Evolutionary conservation across 371 early-diverging fungal species (phyloP), one percentile per base, ranked within the genome.

Genomic region (Syncephalis plumigaleata): DNA sequence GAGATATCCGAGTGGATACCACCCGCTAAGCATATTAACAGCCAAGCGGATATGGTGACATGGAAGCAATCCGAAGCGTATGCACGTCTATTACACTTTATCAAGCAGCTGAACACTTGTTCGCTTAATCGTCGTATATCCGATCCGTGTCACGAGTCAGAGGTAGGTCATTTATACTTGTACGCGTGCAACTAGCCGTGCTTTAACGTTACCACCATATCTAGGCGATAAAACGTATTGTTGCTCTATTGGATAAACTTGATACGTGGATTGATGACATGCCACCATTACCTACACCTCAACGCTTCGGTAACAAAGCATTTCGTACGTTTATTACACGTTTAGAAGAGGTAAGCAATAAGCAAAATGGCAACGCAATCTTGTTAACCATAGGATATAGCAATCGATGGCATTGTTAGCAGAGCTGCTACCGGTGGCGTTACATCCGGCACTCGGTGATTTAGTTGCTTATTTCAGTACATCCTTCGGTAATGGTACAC

Each of bases 401-500:
- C 52, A 51, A 17, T 49, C 57, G 38, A 42, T 51, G 9, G 17
- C 39, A 2, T 23, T 76, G 11, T 54, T 66, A 54, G 44, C 60
- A 16, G 51, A 53, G 0, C 48, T 59, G 1, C 55, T 79, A n/a
- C 63, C 69, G 7, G n/a, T 37, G 15, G 13, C 50, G 2, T 42
- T 68, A 9, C 66, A 73, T 48, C 40, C 48, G 0, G 71, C 73
- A 4, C 64, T 79, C 22, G 63, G 70, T 21, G 92, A 94, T 61
- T 60, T 94, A 5, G 52, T 61, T 0, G 62, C 75, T 31, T 98
- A 98, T 63, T 63, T 93, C n/a, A 57, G 55, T 2, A 70, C 75
- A 44, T 70, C 80, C 42, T 96, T 98, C 75, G 99, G 99, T 20
- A 86, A 97, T 58, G 67, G 69, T 4, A 82, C 78, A 2, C 77